These are phyloP conservation scores for Artemisia tridentata DNA, from an alignment of 129 eudicot genomes.

Conservation along the genomic window DNA sequence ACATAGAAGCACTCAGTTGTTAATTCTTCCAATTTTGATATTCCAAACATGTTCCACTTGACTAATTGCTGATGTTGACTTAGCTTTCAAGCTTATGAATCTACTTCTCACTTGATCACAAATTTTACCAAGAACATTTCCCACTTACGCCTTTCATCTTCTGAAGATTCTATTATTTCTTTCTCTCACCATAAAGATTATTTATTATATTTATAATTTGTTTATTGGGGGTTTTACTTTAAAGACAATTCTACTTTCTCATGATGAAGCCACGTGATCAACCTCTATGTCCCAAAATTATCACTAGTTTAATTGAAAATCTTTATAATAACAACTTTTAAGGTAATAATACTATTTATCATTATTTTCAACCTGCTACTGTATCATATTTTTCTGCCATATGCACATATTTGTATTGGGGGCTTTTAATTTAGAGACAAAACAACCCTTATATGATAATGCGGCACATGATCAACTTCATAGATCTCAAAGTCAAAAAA, in stretches of 20 bases:
- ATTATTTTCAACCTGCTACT: not conserved
- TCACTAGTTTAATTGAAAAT: too few species aligned
- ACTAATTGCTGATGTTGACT: too few species aligned
- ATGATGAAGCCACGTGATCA: not conserved
- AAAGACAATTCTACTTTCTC: not conserved
- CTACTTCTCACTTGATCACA: too few species aligned
- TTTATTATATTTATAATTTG: not conserved
- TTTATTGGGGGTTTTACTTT: not conserved
- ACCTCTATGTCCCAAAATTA: not conserved
- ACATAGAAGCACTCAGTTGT: too few species aligned
- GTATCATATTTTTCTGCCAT: not conserved
- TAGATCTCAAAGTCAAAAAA: conserved; percentile 26
- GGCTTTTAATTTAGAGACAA: conserved; percentile 10
- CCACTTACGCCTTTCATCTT: too few species aligned
- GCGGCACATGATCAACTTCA: conserved; percentile 27
- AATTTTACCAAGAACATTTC: too few species aligned
- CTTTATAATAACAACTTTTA: too few species aligned
- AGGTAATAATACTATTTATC: not conserved
- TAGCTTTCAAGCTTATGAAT: too few species aligned
- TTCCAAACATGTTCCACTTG: too few species aligned
- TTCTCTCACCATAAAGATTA: too few species aligned
- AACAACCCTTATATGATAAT: conserved; percentile 17
- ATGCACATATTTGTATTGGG: not conserved
- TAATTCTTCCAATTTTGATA: too few species aligned
- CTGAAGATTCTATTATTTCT: too few species aligned